Evolutionary conservation across 2,329 filamentous ascomycete genomes (phyloP).

Genomic region (Trichoderma asperellum): DNA sequence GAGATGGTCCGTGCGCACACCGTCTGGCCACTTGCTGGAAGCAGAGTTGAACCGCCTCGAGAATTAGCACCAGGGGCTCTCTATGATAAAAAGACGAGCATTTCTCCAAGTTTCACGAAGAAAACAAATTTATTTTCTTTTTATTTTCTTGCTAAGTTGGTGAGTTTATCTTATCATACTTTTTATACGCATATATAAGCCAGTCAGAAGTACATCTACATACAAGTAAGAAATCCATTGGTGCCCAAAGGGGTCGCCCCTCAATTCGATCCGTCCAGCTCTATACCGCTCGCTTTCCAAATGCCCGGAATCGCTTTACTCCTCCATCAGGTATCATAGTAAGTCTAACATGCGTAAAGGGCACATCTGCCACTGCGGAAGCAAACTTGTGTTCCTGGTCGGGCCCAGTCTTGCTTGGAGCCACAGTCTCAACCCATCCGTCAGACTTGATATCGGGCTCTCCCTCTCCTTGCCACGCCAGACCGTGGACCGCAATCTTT

Average conservation of each 20-base stretch:
- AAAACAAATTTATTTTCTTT: background rate
- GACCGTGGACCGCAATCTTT: conserved; percentile 68
- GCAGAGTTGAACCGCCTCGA: no score
- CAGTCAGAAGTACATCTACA: background rate
- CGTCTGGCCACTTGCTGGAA: background rate
- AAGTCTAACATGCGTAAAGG: conserved; percentile 83
- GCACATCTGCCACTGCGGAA: conserved; percentile 57
- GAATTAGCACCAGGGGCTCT: background rate
- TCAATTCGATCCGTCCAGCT: background rate
- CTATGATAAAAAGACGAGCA: background rate
- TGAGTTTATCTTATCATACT: background rate
- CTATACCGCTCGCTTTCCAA: conserved; percentile 41
- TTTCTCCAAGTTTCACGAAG: background rate
- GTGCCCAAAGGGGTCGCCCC: background rate
- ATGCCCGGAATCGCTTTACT: conserved; percentile 76
- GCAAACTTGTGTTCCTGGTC: conserved; percentile 73
- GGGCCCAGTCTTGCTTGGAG: conserved; percentile 69
- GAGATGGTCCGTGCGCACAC: conserved; percentile 28
- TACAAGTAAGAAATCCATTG: background rate
- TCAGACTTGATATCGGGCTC: conserved; percentile 61
- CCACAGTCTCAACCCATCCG: conserved; percentile 68
- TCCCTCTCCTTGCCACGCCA: conserved; percentile 57
- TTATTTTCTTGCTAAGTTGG: background rate
- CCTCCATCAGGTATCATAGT: conserved; percentile 93
- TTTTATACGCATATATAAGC: background rate